Base-by-base conservation (phyloP, 2,329 filamentous ascomycete genomes). In the Arthrobotrys sphaeroides region DNA sequence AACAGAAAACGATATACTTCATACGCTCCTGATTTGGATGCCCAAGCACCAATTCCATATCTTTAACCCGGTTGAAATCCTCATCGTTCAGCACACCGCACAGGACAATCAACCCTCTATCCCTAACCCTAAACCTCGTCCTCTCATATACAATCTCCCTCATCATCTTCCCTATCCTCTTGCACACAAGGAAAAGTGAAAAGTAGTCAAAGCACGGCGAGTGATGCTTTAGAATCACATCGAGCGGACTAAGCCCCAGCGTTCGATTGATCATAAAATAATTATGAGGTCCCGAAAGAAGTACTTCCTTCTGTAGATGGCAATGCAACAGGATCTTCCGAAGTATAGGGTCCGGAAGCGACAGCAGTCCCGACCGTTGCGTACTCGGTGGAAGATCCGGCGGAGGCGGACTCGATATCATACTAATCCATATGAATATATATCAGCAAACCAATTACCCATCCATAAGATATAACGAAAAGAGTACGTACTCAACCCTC, bases 11-110 rank as follows among this genome's bases (percentile, higher is more conserved):
- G 10, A 43, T 33, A 53, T 43, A 70, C 55, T 45, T 55, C 24
- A 70, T 53, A 16, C 66, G 22, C 13, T 70, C 55, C 24, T 70
- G 66, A 51, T 70, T 70, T 13, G 55, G 45, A 55, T 70, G 40
- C 16, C 57, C 66, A 4, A 70, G 16, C 1, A 43, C 45, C 57
- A 70, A 55, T 16, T 51, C 55, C 57, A 70, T 31, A 9, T 43
- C 24, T 16, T 16, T 28, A 13, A 70, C 45, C 45, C 12, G 22
- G 13, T 33, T 24, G 1, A 70, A 53, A 45, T 70, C 66, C 16
- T 18, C 1, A 5, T 28, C 10, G 12, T 55, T 55, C 1, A 70
- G 13, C 18, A 45, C 49, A 45, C 18, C 38, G 5, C 43, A 22
- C 22, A 70, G 16, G 0, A 55, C 12, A 18, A 20, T 13, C 1